A percentile compares a stretch with the other conserved stretches of the same genome.
Evolutionary conservation across 2,329 filamentous ascomycete species (phyloP).

Genomic region (Stachybotrys chartarum): DNA sequence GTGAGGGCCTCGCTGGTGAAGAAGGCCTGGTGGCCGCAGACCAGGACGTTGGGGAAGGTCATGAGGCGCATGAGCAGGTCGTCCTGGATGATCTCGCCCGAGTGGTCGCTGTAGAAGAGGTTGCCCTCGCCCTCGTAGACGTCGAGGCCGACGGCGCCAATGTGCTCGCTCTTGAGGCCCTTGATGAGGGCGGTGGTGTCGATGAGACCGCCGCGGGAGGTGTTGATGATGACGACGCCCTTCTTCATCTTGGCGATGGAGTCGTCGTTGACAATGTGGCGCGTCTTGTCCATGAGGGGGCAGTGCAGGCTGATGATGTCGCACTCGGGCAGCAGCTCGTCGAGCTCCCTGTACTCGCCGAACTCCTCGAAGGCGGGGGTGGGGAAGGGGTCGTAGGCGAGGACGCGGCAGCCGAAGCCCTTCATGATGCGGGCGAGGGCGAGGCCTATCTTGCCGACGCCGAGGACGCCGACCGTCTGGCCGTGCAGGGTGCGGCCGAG

Average conservation of each 20-base stretch:
- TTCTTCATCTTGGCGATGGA: constrained; percentile 49
- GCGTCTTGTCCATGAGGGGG: constrained; percentile 52
- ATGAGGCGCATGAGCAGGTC: constrained; percentile 59
- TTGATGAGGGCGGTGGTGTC: constrained; percentile 52
- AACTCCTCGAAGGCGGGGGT: constrained; percentile 38
- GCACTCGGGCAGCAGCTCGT: constrained; percentile 44
- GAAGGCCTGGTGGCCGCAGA: constrained; percentile 64
- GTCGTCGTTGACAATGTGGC: constrained; percentile 50
- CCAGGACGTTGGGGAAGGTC: constrained; percentile 60
- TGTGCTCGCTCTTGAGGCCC: constrained; percentile 50
- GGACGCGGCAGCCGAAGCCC: constrained; percentile 56
- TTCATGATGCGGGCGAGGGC: constrained; percentile 53
- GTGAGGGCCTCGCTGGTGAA: constrained; percentile 59
- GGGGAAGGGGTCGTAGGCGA: constrained; percentile 54
- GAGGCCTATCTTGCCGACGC: constrained; percentile 58
- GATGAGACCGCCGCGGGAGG: constrained; percentile 58
- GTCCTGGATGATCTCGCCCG: constrained; percentile 57
- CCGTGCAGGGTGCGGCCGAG: constrained; percentile 53
- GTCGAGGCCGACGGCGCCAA: constrained; percentile 58
- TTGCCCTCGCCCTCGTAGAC: constrained; percentile 61
- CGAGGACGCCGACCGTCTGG: constrained; percentile 60
- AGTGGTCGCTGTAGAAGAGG: constrained; percentile 61
- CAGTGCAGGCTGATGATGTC: constrained; percentile 62
- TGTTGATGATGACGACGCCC: constrained; percentile 58
- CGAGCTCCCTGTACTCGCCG: constrained; percentile 47